Evolutionary conservation across 345 rosid species (phyloP), one percentile per base, ranked within the genome.

Genomic region (Eucalyptus leucophloia): DNA sequence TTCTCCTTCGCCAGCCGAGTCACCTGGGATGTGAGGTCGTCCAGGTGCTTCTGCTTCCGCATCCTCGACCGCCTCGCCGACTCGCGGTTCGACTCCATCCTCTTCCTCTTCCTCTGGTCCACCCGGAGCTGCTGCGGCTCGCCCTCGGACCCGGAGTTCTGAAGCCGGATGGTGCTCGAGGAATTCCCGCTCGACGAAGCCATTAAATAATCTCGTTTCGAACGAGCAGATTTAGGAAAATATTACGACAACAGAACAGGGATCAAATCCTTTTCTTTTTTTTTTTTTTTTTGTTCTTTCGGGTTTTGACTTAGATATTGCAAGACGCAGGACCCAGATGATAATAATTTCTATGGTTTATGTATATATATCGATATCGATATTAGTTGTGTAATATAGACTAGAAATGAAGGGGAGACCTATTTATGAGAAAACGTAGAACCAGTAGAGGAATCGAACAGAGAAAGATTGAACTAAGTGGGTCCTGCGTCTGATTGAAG

Each of bases 51-150:
- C 91, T 92, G 95, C 67, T 92, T 92, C 86, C 94, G 91, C 93
- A 92, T 88, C 53, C 95, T 87, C n/a, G 95, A 92, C 80, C 95
- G 90, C 90, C 95, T 91, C 56, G 94, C 95, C 34, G 95, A 94
- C 87, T 92, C 94, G 2, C 95, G 50, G 89, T 90, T 90, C 69
- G 95, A 94, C 19, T 92, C 88, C 95, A 92, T 94, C 87, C 95
- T 90, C 89, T 91, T 94, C 88, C 91, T 62, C 91, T 90, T 90
- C 56, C 88, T 90, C 86, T 49, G 88, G 53, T 90, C 91, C 87
- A 44, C n/a, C 77, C 69, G 47, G 77, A 28, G 54, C 56, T 23
- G 53, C 62, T 16, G 45, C 9, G 58, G 86, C 49, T 87, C 89
- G 28, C 85, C 91, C 47, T 88, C 88, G 47, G 89, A 87, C 32